Base-by-base conservation (phyloP, 2,329 filamentous ascomycete species). In the Cadophora luteo-olivacea region DNA sequence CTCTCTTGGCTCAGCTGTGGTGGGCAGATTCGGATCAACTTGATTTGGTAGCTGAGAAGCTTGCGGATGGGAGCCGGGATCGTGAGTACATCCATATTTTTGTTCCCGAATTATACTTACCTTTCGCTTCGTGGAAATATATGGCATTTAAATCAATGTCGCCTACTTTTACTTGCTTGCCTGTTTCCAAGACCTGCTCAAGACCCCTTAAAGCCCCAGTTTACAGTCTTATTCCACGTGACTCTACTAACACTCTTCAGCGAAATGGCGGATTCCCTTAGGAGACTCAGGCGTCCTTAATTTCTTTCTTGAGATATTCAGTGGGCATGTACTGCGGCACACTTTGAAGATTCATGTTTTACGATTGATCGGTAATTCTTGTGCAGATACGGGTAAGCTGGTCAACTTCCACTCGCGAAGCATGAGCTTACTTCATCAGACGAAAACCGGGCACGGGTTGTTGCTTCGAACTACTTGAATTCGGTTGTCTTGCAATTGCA, bases 321-420 rank as follows among this genome's bases (percentile, higher is more conserved):
- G 78, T 5, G 75, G 76, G 0, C 77, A 81, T 4, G 78, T 76
- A 1, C 70, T 84, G 45, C 77, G 78, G 11, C 79, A 81, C 38
- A 74, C 80, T 0, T 79, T 89, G n/a, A 82, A 82, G 55, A 80
- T 86, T 8, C 87, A 90, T 66, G 78, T 83, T 8, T 79, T 90
- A 19, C 85, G 88, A 29, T 77, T 89, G 24, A 81, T 88, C 19
- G 88, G 88, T 16, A 91, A 91, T 75, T 85, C 86, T 11, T 89
- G 86, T 70, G 88, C 88, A 24, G 88, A 90, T 71, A 86, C 85
- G 71, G 83, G 85, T 85, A 76, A 66, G 76, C 58, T 54, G 25
- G n/a, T 24, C 24, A 16, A 52, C 2, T 16, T 60, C 25, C 14
- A 38, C 1, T 51, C 9, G 36, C n/a, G 29, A 64, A 29, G 8